These are phyloP conservation scores for Peniophora sp. DNA, from an alignment of 1,284 basidiomycete species.

Conservation along the genomic window DNA sequence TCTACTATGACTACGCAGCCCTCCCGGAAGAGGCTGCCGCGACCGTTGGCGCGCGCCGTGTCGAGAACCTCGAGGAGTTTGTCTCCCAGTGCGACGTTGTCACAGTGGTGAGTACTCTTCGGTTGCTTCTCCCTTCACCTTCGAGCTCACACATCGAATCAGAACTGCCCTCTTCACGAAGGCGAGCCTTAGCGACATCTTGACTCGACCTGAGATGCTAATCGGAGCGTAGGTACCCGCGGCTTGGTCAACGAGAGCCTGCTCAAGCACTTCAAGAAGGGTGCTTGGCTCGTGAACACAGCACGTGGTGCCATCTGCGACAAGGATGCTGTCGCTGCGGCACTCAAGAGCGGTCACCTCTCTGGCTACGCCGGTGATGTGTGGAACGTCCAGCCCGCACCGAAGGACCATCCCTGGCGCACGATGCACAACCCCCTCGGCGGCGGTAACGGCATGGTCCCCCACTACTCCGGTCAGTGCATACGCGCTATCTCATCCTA, in stretches of 20 bases:
- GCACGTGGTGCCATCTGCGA: constrained; percentile 92
- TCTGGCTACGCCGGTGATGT: constrained; percentile 65
- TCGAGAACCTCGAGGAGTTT: constrained; percentile 82
- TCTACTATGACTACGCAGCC: constrained; percentile 89
- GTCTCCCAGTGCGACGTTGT: constrained; percentile 79
- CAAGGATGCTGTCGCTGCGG: constrained; percentile 72
- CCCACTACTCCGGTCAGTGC: constrained; percentile 58
- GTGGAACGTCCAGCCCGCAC: constrained; percentile 80
- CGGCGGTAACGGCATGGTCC: constrained; percentile 82
- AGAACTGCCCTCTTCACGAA: constrained; percentile 91
- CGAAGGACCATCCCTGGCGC: constrained; percentile 83
- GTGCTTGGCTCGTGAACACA: constrained; percentile 90
- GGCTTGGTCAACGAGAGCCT: constrained; percentile 80
- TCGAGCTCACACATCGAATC: constrained; percentile 11
- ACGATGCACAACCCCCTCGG: constrained; percentile 74
- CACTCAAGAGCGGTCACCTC: constrained; percentile 74
- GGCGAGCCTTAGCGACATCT: constrained; percentile 23
- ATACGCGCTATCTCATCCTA: too few species aligned
- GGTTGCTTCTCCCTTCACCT: too few species aligned
- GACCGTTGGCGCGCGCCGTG: constrained; percentile 66
- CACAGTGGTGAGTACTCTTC: too few species aligned
- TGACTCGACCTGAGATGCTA: too few species aligned
- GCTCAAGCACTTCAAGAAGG: constrained; percentile 83
- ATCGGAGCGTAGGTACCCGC: constrained; percentile 33
- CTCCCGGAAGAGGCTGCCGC: constrained; percentile 74